Conservation (phyloP, 305 asterid genomes). For the Fraxinus baroniana region DNA sequence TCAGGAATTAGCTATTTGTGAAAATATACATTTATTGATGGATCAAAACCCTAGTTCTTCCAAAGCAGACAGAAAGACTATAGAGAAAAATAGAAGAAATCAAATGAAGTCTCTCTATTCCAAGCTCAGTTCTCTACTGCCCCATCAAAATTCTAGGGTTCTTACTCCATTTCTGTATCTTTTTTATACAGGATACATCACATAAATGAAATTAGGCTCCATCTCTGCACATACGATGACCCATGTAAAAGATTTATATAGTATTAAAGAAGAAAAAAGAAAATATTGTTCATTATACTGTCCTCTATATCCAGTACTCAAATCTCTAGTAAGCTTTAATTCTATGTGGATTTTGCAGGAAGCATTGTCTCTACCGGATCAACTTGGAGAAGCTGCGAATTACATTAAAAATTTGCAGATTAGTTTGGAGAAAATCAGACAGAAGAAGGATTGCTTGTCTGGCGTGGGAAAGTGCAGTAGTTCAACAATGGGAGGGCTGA, state of each 20-base stretch:
- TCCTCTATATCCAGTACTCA: not conserved
- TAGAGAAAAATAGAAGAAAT: slow-evolving; percentile 61
- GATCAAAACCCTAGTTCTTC: slow-evolving; percentile 56
- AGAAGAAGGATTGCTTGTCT: slow-evolving; percentile 36
- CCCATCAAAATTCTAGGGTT: slow-evolving; percentile 51
- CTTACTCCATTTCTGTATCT: not conserved
- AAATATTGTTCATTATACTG: not conserved
- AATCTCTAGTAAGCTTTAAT: not conserved
- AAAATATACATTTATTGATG: slow-evolving; percentile 20
- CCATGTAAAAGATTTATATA: not conserved
- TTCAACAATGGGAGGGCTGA: slow-evolving; percentile 10
- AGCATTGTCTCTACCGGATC: slow-evolving; percentile 48
- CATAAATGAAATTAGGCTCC: not conserved
- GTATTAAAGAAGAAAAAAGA: not conserved
- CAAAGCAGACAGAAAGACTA: slow-evolving; percentile 56
- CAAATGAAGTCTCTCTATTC: slow-evolving; percentile 57
- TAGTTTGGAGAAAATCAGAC: slow-evolving; percentile 52
- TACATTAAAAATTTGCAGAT: slow-evolving; percentile 53
- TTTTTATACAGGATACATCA: not conserved
- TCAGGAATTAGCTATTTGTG: not conserved
- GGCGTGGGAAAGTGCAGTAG: slow-evolving; percentile 11
- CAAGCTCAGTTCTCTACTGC: slow-evolving; percentile 54
- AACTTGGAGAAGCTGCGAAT: slow-evolving; percentile 54
- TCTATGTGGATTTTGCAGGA: slow-evolving; percentile 33
- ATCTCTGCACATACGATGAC: not conserved